Evolutionary conservation across 352 stramenopile genomes (phyloP).

Genomic region (Pythium biforme): DNA sequence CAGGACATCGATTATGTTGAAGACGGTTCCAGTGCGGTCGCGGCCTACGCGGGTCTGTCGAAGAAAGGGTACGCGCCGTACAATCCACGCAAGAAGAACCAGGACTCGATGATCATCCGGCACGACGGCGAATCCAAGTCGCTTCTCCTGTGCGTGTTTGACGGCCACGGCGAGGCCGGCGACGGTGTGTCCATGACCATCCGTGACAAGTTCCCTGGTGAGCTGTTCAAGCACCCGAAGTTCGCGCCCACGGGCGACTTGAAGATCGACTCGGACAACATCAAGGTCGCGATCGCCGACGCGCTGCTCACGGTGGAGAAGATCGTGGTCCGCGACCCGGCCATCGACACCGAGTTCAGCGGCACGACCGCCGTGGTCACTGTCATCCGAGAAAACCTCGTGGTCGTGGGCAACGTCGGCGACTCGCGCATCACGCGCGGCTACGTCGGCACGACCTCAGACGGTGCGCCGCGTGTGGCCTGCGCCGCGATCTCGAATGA

Average conservation of each 20-base stretch:
- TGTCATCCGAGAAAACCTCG: conserved; percentile 70
- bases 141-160: conserved; percentile 95
- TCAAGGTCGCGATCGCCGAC: conserved; percentile 61
- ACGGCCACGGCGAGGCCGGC: conserved; percentile 96
- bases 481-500: conserved; percentile 93
- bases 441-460: conserved; percentile 57
- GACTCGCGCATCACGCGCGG: conserved; percentile 93
- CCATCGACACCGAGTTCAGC: conserved; percentile 94
- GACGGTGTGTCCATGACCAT: conserved; percentile 91
- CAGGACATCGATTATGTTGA: conserved; percentile 64
- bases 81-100: conserved; percentile 98
- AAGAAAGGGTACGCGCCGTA: conserved; percentile 90
- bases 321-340: conserved; percentile 83
- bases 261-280: conserved; percentile 48
- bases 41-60: conserved; percentile 70
- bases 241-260: conserved; percentile 61
- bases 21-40: conserved; percentile 55
- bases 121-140: conserved; percentile 90
- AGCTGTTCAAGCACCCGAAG: conserved; percentile 90
- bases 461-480: conserved; percentile 25
- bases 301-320: conserved; percentile 69
- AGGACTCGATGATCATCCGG: conserved; percentile 96
- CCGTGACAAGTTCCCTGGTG: conserved; percentile 83
- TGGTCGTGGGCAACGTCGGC: conserved; percentile 96
- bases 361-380: conserved; percentile 80